Evolutionary conservation across 805 yeast species (phyloP), one percentile per base, ranked within the genome.

Genomic region (Clavispora santaluciae): DNA sequence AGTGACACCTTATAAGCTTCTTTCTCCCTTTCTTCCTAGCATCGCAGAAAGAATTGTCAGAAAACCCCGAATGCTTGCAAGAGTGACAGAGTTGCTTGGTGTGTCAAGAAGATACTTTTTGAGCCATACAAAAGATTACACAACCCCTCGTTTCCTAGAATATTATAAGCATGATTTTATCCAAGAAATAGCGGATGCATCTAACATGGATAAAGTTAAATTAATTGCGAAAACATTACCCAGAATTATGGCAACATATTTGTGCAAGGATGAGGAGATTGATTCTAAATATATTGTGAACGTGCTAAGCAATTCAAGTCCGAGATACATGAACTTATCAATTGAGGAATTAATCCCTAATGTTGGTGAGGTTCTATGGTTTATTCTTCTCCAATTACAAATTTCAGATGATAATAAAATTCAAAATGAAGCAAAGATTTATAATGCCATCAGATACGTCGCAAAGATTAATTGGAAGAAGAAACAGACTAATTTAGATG

Each of bases 1-100:
- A 1, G 63, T 76, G 25, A 78, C 95, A 0, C 82, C 95, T 0
- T 89, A 91, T 77, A 86, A 84, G 56, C 61, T 91, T 11, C 65
- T 88, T 16, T 78, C 86, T 6, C 95, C 96, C 0, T 86, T 78
- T 45, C 72, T 93, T 52, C 89, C 91, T 2, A 75, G 81, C 25
- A 68, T 89, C 6, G 75, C 90, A 28, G 75, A 79, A 33, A 73
- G 74, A 18, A 70, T 87, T 13, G 80, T 87, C 3, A 77, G 77
- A 46, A 75, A 75, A 40, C 78, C 81, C 0, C 63, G 70, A 4
- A 65, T 85, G 40, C 72, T 87, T 21, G 68, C 68, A 20, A 73
- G 76, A 43, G 68, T 91, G 13, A 76, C 89, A 6, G 79, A 78
- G 21, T 64, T 87, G 9, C 70, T 88, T 15, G 84, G 80, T 1